These are phyloP conservation scores for Raphanus raphanistrum DNA, from an alignment of 345 rosid genomes.

Conservation along the genomic window DNA sequence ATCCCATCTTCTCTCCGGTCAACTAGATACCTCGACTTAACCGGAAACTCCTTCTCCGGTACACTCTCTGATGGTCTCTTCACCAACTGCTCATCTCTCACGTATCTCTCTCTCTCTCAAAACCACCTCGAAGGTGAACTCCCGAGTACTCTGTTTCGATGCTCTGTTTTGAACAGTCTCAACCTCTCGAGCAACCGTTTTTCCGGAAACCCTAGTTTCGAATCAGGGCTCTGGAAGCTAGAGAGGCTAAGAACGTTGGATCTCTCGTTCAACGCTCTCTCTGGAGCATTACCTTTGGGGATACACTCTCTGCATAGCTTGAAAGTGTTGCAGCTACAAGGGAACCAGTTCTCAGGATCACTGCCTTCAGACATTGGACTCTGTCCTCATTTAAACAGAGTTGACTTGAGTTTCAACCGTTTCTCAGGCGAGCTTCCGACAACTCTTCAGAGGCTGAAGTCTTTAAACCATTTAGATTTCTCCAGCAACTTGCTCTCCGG, in stretches of 20 bases:
- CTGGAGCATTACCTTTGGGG: constrained; percentile 61
- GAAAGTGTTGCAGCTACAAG: constrained; percentile 55
- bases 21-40: constrained; percentile 64
- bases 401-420: constrained; percentile 63
- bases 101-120: constrained; percentile 56
- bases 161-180: constrained; percentile 60
- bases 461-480: constrained; percentile 46
- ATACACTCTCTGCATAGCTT: constrained; percentile 51
- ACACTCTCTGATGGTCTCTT: constrained; percentile 59
- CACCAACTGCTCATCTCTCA: constrained; percentile 50
- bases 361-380: constrained; percentile 73
- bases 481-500: constrained; percentile 63
- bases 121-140: constrained; percentile 70
- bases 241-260: constrained; percentile 64
- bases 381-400: constrained; percentile 54
- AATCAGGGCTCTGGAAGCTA: constrained; percentile 56
- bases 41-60: constrained; percentile 66
- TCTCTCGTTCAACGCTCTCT: constrained; percentile 64
- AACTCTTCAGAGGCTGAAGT: constrained; percentile 49
- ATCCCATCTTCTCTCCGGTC: constrained; percentile 50
- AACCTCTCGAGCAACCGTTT: constrained; percentile 69
- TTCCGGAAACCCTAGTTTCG: constrained; percentile 57
- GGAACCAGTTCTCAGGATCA: constrained; percentile 64
- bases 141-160: constrained; percentile 49
- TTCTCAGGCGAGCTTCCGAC: constrained; percentile 59